Base-by-base conservation (phyloP, 768 basidiomycete species). In the Suillus americanus region DNA sequence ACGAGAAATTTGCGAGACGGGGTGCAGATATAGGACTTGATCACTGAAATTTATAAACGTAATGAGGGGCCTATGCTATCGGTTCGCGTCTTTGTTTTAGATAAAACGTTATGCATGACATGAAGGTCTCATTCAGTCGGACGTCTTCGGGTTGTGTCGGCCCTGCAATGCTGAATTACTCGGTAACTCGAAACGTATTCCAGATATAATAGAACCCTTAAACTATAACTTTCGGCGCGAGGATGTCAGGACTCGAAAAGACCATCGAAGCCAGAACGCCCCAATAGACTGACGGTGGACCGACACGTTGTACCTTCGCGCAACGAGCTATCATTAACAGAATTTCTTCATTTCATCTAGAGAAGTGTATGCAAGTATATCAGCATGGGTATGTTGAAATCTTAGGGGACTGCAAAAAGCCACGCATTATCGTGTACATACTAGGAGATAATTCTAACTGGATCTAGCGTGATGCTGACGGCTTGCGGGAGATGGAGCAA, bases 1-100 rank as follows among this genome's bases (percentile, higher is more conserved):
- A 38, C 61, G 67, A 28, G 53, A 51, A 48, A 16, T 14, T 25
- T 16, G 25, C 62, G 72, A 75, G 57, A 74, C 68, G 55, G 62
- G 43, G 66, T 78, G 10, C 53, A 72, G 56, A 73, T 77, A 3
- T 33, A 5, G 33, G 33, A 33, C 33, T 33, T 33, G 30, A 68
- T 69, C n/a, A 46, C 74, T 38, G 23, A 50, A 50, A 35, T 43
- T 54, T 45, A 33, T 13, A 30, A 16, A 50, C 48, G 48, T 50
- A 50, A 23, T 50, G 48, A 2, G 23, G 25, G 23, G 2, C n/a
- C 3, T 23, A 23, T 10, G 45, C 45, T 46, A 46, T 46, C 46
- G 23, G 46, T 25, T 13, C 23, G 46, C 13, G 5, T 48, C 13
- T 48, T 48, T 48, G 12, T 6, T 23, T 25, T 48, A 25, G 46